These are phyloP conservation scores for Rhodotorula graminis DNA, from an alignment of 768 basidiomycete species.

Conservation along the genomic window DNA sequence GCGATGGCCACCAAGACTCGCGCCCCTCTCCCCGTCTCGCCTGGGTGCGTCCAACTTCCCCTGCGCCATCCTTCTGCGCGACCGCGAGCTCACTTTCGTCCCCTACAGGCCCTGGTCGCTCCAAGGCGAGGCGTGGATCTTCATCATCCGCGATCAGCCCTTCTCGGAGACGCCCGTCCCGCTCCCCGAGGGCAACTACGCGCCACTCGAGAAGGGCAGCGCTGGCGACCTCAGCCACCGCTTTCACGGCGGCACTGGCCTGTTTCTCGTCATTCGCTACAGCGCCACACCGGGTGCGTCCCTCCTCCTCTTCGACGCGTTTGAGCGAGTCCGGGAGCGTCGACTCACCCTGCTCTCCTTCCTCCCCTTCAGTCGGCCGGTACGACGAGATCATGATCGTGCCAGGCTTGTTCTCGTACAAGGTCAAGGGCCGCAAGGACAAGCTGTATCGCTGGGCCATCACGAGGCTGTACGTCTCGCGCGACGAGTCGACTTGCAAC, in stretches of 20 bases:
- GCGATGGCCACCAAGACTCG: not conserved
- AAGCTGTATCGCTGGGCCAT: constrained; percentile 4
- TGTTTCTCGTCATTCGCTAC: constrained; percentile 22
- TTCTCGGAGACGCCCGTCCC: constrained; percentile 15
- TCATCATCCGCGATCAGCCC: constrained; percentile 20
- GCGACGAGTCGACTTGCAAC: constrained; percentile 5
- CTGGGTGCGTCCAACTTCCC: no score
- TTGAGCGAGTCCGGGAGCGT: not conserved
- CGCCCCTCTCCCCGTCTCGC: not conserved
- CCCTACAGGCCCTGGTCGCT: constrained; percentile 17
- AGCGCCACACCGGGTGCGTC: not conserved
- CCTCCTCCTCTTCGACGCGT: no score
- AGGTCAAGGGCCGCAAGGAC: not conserved
- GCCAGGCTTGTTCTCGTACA: constrained; percentile 13
- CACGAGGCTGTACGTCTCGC: constrained; percentile 28
- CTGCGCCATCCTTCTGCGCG: no score
- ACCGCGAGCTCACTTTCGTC: not conserved
- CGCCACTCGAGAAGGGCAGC: constrained; percentile 9
- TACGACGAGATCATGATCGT: constrained; percentile 26
- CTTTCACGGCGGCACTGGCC: constrained; percentile 18
- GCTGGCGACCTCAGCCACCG: not conserved
- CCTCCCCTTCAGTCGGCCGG: constrained; percentile 2
- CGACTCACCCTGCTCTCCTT: no score
- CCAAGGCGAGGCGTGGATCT: constrained; percentile 18
- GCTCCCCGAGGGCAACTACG: constrained; percentile 2